Conservation (phyloP, 345 rosid genomes). For the Chamaenerion angustifolium region DNA sequence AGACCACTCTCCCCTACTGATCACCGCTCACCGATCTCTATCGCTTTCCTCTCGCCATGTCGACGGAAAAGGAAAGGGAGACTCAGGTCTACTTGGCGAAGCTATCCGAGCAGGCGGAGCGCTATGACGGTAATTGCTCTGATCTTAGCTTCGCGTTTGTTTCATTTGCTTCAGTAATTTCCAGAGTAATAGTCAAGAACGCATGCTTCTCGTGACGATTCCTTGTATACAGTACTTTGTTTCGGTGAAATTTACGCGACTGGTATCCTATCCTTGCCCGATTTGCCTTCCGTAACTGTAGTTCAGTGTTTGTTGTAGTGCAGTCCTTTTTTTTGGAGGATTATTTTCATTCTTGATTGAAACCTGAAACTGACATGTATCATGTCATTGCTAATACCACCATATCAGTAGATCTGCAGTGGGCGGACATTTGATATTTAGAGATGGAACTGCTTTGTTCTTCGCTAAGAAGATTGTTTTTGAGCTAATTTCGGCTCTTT, state of each 20-base stretch:
- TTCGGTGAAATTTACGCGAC: too few species aligned
- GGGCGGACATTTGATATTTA: too few species aligned
- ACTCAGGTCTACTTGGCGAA: constrained; percentile 78
- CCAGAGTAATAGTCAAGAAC: too few species aligned
- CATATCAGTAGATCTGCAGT: too few species aligned
- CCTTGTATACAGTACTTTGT: too few species aligned
- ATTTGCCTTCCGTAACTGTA: too few species aligned
- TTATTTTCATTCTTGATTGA: background rate
- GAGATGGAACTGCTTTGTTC: too few species aligned
- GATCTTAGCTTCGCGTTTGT: background rate
- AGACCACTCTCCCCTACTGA: background rate
- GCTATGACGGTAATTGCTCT: constrained; percentile 50
- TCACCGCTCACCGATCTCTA: background rate
- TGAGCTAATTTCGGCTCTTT: background rate
- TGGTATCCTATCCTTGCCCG: too few species aligned
- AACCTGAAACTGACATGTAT: background rate
- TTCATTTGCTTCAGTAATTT: too few species aligned
- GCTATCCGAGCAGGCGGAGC: constrained; percentile 94
- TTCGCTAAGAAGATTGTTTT: background rate
- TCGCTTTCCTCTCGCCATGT: constrained; percentile 17
- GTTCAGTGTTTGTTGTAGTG: too few species aligned
- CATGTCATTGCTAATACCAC: too few species aligned
- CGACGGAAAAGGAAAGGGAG: constrained; percentile 77
- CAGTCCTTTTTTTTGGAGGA: background rate
- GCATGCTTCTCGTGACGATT: too few species aligned